These are phyloP conservation scores for Aspergillus egyptiacus DNA, from an alignment of 495 filamentous ascomycete genomes.

Conservation along the genomic window DNA sequence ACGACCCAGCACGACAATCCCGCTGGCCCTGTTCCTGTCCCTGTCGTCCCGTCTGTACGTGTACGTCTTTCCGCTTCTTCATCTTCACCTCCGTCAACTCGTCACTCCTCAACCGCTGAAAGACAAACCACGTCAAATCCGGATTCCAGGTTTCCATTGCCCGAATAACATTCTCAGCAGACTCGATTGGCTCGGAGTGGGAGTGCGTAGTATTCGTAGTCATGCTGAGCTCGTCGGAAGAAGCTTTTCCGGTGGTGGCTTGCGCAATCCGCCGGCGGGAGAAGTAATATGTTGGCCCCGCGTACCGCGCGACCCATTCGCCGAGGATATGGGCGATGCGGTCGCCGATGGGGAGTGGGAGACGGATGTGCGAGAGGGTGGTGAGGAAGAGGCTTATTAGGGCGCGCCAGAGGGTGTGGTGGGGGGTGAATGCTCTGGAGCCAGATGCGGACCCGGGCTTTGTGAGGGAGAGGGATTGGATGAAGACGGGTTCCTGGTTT, in stretches of 20 bases:
- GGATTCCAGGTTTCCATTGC: constrained; percentile 43
- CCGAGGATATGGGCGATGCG: constrained; percentile 35
- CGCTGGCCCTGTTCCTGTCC: neutral
- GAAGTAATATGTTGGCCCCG: constrained; percentile 34
- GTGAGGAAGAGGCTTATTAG: constrained; percentile 38
- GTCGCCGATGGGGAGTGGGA: constrained; percentile 34
- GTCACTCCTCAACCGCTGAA: constrained; percentile 19
- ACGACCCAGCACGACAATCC: constrained; percentile 5
- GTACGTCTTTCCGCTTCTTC: neutral
- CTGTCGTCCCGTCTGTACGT: too few species aligned
- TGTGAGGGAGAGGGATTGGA: constrained; percentile 23
- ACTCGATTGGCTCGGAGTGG: constrained; percentile 14
- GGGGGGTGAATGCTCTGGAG: constrained; percentile 33
- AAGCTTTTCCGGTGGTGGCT: too few species aligned
- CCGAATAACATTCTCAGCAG: constrained; percentile 29
- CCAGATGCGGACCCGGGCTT: constrained; percentile 15
- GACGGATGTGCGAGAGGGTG: constrained; percentile 33
- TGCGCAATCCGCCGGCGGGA: neutral
- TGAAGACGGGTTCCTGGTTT: neutral
- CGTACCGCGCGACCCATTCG: constrained; percentile 35
- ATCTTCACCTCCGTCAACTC: neutral
- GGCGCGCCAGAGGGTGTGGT: constrained; percentile 34
- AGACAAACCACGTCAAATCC: constrained; percentile 45
- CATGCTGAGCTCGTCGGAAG: too few species aligned
- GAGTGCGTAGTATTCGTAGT: neutral